These are phyloP conservation scores for Suillus clintonianus DNA, from an alignment of 768 basidiomycete genomes.

Conservation along the genomic window DNA sequence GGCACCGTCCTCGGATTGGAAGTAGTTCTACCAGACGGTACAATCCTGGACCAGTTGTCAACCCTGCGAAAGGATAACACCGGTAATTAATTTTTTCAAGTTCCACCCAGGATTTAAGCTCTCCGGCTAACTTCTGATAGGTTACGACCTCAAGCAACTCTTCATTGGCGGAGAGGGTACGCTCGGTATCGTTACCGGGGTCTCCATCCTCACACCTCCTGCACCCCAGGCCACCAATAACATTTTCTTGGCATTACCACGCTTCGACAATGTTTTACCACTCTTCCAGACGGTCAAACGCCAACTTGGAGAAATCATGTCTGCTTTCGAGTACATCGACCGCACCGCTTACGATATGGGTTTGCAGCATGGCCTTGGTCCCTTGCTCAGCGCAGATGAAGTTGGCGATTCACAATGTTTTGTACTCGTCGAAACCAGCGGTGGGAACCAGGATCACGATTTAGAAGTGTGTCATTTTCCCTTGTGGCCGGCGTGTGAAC, in stretches of 20 bases:
- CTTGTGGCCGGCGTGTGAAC: constrained; percentile 4
- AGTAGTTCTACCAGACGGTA: constrained; percentile 93
- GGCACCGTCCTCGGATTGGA: constrained; percentile 95
- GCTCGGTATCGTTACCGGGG: constrained; percentile 91
- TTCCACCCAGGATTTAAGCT: neutral
- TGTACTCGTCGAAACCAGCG: constrained; percentile 92
- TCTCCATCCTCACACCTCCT: constrained; percentile 90
- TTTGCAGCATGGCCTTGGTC: constrained; percentile 80
- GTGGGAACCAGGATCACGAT: constrained; percentile 90
- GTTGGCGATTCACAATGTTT: constrained; percentile 83
- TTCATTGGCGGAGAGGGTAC: constrained; percentile 99
- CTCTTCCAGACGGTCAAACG: constrained; percentile 80
- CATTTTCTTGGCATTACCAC: constrained; percentile 85
- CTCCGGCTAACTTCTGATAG: constrained; percentile 38
- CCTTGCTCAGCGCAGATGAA: constrained; percentile 73
- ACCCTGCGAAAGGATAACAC: constrained; percentile 97
- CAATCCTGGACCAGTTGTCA: constrained; percentile 86
- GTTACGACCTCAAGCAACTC: constrained; percentile 96
- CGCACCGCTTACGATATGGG: constrained; percentile 81
- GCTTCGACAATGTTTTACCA: constrained; percentile 84
- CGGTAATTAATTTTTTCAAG: constrained; percentile 55
- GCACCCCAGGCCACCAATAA: constrained; percentile 85
- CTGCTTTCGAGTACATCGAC: constrained; percentile 97
- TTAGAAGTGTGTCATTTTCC: constrained; percentile 62
- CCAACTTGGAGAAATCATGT: constrained; percentile 90